Conservation (phyloP, 2,329 filamentous ascomycete genomes). For the Penicillium sp. region DNA sequence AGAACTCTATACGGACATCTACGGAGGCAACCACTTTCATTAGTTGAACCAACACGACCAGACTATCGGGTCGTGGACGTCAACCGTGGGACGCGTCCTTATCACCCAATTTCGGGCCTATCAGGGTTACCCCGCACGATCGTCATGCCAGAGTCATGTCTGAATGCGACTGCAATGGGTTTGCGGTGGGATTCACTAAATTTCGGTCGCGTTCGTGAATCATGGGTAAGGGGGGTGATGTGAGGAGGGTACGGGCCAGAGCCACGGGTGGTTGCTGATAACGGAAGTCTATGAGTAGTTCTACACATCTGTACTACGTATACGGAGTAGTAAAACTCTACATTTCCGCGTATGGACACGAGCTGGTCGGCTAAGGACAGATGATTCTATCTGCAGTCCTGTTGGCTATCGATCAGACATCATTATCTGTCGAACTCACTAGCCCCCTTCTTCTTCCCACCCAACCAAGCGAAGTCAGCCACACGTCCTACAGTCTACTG, state of each 20-base stretch:
- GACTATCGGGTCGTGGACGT: not conserved
- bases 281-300: constrained; percentile 14
- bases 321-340: too few species aligned
- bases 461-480: constrained; percentile 2
- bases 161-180: constrained; percentile 13
- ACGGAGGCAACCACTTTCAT: not conserved
- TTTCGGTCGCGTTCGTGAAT: not conserved
- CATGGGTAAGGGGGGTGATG: constrained; percentile 1
- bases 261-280: constrained; percentile 18
- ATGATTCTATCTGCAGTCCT: not conserved
- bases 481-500: not conserved
- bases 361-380: too few species aligned
- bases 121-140: constrained; percentile 34
- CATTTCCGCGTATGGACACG: too few species aligned
- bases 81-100: constrained; percentile 11
- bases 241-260: not conserved
- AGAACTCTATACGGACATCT: too few species aligned
- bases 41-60: not conserved
- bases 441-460: not conserved
- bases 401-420: not conserved
- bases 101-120: constrained; percentile 20
- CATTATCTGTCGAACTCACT: constrained; percentile 11
- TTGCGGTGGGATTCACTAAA: not conserved
- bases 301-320: too few species aligned
- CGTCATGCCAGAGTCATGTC: constrained; percentile 25